Evolutionary conservation across 129 eudicot species (phyloP).

Genomic region (Chrysanthemum makinoi): DNA sequence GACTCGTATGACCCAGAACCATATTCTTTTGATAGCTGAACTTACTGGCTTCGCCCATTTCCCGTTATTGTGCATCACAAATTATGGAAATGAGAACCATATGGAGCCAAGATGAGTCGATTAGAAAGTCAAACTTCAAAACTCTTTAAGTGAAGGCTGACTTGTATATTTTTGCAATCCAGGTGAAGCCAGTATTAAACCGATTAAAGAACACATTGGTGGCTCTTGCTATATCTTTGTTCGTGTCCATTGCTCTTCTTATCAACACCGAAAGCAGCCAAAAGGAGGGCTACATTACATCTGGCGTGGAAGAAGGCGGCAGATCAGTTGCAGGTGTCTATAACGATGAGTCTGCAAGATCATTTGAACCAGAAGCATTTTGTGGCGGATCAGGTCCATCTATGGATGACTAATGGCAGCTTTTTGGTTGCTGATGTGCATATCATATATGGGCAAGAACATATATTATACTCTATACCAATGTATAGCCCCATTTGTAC

Average conservation of each 20-base stretch:
- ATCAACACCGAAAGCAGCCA: conserved; percentile 47
- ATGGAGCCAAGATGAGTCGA: not conserved
- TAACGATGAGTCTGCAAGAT: conserved; percentile 86
- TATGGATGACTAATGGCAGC: conserved; percentile 14
- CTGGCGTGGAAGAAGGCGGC: conserved; percentile 50
- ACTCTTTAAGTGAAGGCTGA: conserved; percentile 2
- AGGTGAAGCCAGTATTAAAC: conserved; percentile 87
- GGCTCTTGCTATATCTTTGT: conserved; percentile 60
- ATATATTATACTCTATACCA: not conserved
- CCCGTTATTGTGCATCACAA: too few relatives aligned
- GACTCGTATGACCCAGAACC: not conserved
- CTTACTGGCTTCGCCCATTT: not conserved
- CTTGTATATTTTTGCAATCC: conserved; percentile 8
- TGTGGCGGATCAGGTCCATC: conserved; percentile 62
- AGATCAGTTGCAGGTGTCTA: conserved; percentile 74
- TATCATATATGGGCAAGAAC: not conserved
- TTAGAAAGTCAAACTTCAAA: conserved; percentile 10
- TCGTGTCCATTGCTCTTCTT: conserved; percentile 47
- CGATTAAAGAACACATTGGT: conserved; percentile 80
- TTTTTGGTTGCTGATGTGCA: not conserved
- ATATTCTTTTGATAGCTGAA: not conserved
- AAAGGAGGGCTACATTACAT: conserved; percentile 29
- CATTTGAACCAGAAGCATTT: conserved; percentile 96
- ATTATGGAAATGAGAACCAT: not conserved
- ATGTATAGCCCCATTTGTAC: conserved; percentile 5